Conservation (phyloP, 441 rosid genomes). For the Eruca vesicaria region DNA sequence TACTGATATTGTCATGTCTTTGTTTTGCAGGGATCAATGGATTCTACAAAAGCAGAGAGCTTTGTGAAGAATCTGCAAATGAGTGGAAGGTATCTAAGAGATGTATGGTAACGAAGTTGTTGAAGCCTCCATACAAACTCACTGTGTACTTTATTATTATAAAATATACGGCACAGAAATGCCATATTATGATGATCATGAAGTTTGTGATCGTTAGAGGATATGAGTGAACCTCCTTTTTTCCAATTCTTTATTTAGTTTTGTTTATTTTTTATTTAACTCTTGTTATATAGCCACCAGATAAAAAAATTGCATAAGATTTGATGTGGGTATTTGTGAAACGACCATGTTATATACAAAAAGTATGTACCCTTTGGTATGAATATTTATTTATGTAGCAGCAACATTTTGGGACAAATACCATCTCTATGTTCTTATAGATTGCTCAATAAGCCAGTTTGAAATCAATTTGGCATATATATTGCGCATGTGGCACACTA, state of each 20-base stretch:
- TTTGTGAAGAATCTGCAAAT: conserved; percentile 92
- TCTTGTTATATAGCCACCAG: conserved; percentile 20
- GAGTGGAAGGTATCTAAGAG: conserved; percentile 86
- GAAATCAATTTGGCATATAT: background rate
- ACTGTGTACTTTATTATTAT: conserved; percentile 18
- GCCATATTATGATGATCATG: conserved; percentile 18
- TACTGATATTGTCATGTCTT: background rate
- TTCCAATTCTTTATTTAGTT: background rate
- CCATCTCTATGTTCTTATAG: background rate
- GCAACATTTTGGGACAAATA: background rate
- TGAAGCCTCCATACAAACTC: background rate
- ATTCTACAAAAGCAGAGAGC: conserved; percentile 79
- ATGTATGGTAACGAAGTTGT: conserved; percentile 44
- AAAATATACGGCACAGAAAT: conserved; percentile 15
- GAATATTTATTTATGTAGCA: conserved; percentile 5
- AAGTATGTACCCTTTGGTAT: conserved; percentile 17
- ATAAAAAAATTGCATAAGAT: conserved; percentile 18
- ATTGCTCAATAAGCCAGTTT: background rate
- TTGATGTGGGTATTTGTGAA: conserved; percentile 20
- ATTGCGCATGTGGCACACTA: background rate
- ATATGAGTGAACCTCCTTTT: conserved; percentile 4
- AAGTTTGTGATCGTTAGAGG: conserved; percentile 28
- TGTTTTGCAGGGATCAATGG: conserved; percentile 69
- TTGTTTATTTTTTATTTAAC: conserved; percentile 3
- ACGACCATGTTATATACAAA: conserved; percentile 9